Evolutionary conservation across 2,329 filamentous ascomycete genomes (phyloP).

Genomic region (Cercospora beticola): DNA sequence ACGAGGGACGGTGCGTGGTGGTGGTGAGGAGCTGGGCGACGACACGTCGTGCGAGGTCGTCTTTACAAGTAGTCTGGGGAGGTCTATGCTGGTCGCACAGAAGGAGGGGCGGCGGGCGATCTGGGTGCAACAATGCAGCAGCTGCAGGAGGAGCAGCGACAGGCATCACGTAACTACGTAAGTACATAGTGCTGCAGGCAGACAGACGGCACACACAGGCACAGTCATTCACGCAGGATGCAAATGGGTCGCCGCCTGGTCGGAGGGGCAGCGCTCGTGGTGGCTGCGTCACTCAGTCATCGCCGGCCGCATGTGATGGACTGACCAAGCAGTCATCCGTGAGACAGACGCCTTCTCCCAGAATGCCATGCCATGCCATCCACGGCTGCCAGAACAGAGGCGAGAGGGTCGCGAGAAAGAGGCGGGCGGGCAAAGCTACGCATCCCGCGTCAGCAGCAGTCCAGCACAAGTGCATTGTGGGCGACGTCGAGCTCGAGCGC

Average conservation of each 20-base stretch:
- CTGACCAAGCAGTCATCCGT: constrained; percentile 12
- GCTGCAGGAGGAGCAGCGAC: not conserved
- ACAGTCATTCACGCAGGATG: not conserved
- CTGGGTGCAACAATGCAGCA: not conserved
- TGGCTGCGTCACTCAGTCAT: constrained; percentile 17
- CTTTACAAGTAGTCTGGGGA: not conserved
- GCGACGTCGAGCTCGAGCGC: not conserved
- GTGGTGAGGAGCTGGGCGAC: not conserved
- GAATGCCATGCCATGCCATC: not conserved
- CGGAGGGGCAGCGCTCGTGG: constrained; percentile 1
- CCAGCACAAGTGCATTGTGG: not conserved
- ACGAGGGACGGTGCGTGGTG: not conserved
- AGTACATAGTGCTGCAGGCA: not conserved
- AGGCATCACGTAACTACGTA: not conserved
- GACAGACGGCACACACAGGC: not conserved
- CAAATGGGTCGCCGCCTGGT: not conserved
- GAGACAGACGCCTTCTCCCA: constrained; percentile 1
- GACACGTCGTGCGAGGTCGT: not conserved
- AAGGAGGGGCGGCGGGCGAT: not conserved
- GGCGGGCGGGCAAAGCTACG: constrained; percentile 8
- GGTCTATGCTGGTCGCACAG: not conserved
- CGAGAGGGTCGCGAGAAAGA: not conserved
- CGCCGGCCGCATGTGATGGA: constrained; percentile 3
- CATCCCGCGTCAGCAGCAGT: constrained; percentile 6
- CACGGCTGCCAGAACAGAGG: not conserved